These are phyloP conservation scores for Argentina anserina DNA, from an alignment of 306 rosid species.

Conservation along the genomic window DNA sequence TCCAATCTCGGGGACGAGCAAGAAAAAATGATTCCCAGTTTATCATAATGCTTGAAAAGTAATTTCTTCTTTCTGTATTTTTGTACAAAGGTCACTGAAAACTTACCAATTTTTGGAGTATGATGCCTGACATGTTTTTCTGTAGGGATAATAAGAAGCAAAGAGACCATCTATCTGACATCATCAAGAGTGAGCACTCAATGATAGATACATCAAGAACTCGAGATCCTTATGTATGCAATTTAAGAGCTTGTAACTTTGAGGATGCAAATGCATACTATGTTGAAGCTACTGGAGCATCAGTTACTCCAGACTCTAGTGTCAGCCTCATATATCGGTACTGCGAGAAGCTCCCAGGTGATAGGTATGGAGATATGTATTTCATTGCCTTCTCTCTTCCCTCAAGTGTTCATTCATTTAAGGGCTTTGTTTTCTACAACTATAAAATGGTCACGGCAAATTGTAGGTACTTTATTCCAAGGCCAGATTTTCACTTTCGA, in stretches of 20 bases:
- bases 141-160: constrained; percentile 73
- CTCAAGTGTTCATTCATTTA: neutral
- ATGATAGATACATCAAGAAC: constrained; percentile 58
- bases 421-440: neutral
- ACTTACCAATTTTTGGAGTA: neutral
- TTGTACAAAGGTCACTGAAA: constrained; percentile 3
- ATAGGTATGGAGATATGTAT: constrained; percentile 45
- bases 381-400: neutral
- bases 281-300: constrained; percentile 76
- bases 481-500: constrained; percentile 45
- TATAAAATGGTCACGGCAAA: constrained; percentile 22
- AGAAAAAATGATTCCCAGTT: constrained; percentile 64
- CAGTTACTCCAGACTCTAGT: constrained; percentile 66
- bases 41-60: constrained; percentile 85
- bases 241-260: constrained; percentile 27
- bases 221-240: constrained; percentile 42
- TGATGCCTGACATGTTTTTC: neutral
- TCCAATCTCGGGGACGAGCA: constrained; percentile 90
- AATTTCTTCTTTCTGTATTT: constrained; percentile 21
- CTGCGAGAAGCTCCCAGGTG: constrained; percentile 67
- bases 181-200: constrained; percentile 69
- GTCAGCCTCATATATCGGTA: constrained; percentile 51
- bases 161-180: constrained; percentile 56
- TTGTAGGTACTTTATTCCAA: constrained; percentile 54
- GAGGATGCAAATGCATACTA: constrained; percentile 38